A percentile compares a stretch with the other conserved stretches of the same genome.
Conservation (phyloP, 768 basidiomycete species). For the Lactarius sanguifluus region DNA sequence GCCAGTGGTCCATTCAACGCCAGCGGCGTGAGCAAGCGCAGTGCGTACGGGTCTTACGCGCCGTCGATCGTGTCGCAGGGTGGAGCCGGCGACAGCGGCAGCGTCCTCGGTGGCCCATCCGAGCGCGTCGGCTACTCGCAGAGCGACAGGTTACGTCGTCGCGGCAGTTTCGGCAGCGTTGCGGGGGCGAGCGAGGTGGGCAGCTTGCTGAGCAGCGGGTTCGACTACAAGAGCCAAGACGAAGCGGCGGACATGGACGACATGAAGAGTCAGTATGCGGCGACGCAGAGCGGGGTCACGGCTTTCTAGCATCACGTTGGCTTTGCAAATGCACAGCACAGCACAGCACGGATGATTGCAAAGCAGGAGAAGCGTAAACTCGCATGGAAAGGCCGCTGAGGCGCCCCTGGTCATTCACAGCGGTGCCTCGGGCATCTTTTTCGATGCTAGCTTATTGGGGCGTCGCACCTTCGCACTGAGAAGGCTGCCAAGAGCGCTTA, state of each 20-base stretch:
- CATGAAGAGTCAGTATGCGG: constrained; percentile 85
- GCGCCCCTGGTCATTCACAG: not conserved
- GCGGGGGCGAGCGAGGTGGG: constrained; percentile 77
- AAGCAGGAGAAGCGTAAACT: constrained; percentile 6
- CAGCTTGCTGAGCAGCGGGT: constrained; percentile 58
- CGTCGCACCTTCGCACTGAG: constrained; percentile 17
- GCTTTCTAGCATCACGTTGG: constrained; percentile 57
- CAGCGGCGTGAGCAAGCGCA: constrained; percentile 58
- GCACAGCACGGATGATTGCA: constrained; percentile 18
- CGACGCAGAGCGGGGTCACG: constrained; percentile 82
- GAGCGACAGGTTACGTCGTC: constrained; percentile 80
- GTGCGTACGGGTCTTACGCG: constrained; percentile 81
- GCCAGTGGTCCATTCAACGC: constrained; percentile 69
- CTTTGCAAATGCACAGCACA: constrained; percentile 4
- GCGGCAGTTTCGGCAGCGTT: constrained; percentile 74
- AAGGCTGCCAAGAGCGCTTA: constrained; percentile 7
- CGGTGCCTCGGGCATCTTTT: constrained; percentile 2
- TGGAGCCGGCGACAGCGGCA: constrained; percentile 58
- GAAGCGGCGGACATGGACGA: constrained; percentile 78
- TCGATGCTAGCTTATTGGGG: constrained; percentile 13
- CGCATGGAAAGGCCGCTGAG: not conserved
- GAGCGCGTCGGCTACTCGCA: constrained; percentile 80
- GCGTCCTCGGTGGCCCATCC: constrained; percentile 42
- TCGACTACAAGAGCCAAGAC: constrained; percentile 89
- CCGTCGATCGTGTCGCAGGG: constrained; percentile 95